Evolutionary conservation across 2,329 filamentous ascomycete genomes (phyloP).

Genomic region (Botrytis deweyae): DNA sequence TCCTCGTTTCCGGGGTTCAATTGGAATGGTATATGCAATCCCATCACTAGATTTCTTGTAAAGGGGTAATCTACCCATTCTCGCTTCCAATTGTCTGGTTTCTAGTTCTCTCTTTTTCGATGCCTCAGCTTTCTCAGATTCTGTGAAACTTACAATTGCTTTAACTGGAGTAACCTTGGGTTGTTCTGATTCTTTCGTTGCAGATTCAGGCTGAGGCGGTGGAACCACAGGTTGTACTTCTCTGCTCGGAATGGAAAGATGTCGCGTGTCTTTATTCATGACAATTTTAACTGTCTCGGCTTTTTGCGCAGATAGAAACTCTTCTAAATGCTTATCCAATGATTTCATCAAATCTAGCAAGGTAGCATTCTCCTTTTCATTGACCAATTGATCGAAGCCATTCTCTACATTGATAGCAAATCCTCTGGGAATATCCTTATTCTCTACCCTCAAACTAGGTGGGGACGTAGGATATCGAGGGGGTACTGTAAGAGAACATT

Average conservation of each 20-base stretch:
- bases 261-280: constrained; percentile 39
- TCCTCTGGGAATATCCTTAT: constrained; percentile 68
- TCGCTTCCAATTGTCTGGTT: constrained; percentile 70
- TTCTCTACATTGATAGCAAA: constrained; percentile 75
- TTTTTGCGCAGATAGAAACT: constrained; percentile 66
- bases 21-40: constrained; percentile 65
- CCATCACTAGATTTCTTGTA: constrained; percentile 71
- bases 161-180: constrained; percentile 23
- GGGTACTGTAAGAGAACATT: constrained; percentile 68
- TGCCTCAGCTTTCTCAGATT: constrained; percentile 61
- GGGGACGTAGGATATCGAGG: constrained; percentile 57
- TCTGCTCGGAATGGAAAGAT: constrained; percentile 35
- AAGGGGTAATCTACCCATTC: constrained; percentile 64
- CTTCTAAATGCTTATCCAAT: constrained; percentile 71
- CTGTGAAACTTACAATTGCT: constrained; percentile 46
- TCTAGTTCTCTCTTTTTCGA: constrained; percentile 63
- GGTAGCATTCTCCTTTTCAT: constrained; percentile 54
- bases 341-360: constrained; percentile 66
- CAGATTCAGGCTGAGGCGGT: constrained; percentile 14
- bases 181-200: constrained; percentile 14
- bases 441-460: constrained; percentile 62
- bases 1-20: constrained; percentile 61
- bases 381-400: constrained; percentile 66
- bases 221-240: constrained; percentile 29
- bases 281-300: constrained; percentile 68